Conservation (phyloP, 164 flowering plant species). For the Chimonanthus salicifolius region DNA sequence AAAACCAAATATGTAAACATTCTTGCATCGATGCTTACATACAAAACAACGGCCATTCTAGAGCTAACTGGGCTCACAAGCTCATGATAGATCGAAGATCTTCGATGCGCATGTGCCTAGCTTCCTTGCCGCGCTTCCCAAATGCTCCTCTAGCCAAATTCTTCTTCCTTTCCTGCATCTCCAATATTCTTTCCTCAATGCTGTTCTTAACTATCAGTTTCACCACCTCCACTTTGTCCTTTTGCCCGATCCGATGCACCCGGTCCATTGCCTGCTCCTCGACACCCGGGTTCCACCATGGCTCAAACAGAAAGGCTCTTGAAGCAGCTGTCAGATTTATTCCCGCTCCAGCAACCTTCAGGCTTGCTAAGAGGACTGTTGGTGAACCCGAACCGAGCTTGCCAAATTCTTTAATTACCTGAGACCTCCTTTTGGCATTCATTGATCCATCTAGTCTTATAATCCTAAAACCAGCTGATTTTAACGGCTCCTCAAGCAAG, state of each 20-base stretch:
- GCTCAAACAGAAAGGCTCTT: constrained; percentile 76
- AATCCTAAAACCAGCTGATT: constrained; percentile 60
- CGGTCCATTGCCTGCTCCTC: constrained; percentile 98
- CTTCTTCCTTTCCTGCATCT: constrained; percentile 75
- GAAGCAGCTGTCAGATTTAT: constrained; percentile 84
- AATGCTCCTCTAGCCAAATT: constrained; percentile 63
- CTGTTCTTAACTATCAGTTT: constrained; percentile 64
- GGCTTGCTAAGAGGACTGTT: constrained; percentile 72
- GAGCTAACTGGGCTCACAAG: constrained; percentile 25
- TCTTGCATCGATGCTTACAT: background rate
- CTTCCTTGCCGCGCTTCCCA: constrained; percentile 32
- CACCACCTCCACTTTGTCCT: constrained; percentile 65
- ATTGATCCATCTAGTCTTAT: constrained; percentile 74
- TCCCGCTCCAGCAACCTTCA: constrained; percentile 75
- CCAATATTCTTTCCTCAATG: constrained; percentile 79
- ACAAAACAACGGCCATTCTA: background rate
- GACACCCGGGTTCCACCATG: constrained; percentile 96
- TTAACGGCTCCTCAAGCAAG: constrained; percentile 66
- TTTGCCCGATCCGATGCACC: constrained; percentile 88
- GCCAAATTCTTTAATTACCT: constrained; percentile 57
- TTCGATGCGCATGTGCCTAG: constrained; percentile 38
- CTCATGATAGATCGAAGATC: constrained; percentile 62
- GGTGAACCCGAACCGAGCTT: constrained; percentile 30
- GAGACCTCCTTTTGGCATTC: constrained; percentile 62
- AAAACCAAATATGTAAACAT: background rate